Conservation (phyloP, 768 basidiomycete species). For the Butyriboletus loyo region DNA sequence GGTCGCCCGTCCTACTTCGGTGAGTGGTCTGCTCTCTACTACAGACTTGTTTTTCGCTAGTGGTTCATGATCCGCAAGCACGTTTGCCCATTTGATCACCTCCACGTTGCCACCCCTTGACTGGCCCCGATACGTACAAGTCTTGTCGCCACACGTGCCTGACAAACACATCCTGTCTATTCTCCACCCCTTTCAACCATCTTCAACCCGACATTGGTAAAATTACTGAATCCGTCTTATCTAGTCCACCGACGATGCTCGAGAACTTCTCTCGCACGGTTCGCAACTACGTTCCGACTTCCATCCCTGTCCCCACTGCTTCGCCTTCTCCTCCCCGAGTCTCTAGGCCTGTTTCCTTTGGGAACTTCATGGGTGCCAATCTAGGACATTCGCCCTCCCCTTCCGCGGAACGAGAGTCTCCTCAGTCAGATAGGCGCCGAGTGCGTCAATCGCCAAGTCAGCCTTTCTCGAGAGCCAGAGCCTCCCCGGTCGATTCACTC, state of each 20-base stretch:
- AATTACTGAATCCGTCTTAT: slow-evolving; percentile 14
- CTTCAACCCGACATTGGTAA: background rate
- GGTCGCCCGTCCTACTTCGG: slow-evolving; percentile 32
- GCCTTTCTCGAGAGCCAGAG: slow-evolving; percentile 3
- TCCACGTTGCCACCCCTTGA: slow-evolving; percentile 13
- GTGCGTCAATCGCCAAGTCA: slow-evolving; percentile 9
- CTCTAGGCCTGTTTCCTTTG: slow-evolving; percentile 48
- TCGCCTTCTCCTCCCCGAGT: slow-evolving; percentile 48
- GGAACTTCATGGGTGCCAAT: slow-evolving; percentile 38
- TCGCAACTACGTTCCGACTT: slow-evolving; percentile 52
- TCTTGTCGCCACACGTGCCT: slow-evolving; percentile 17
- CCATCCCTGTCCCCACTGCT: slow-evolving; percentile 47
- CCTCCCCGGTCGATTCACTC: slow-evolving; percentile 6
- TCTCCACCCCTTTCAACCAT: background rate
- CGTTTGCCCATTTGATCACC: background rate
- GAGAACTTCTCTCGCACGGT: slow-evolving; percentile 52
- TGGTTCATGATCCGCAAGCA: background rate
- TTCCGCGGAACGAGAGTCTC: slow-evolving; percentile 7
- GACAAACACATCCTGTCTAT: background rate
- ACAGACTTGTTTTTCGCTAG: background rate
- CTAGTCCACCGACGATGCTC: slow-evolving; percentile 48
- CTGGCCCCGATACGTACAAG: slow-evolving; percentile 12
- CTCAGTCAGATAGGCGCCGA: slow-evolving; percentile 9
- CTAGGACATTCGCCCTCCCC: slow-evolving; percentile 12
- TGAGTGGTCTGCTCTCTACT: slow-evolving; percentile 14